Percentiles rank a stretch among this genome's conserved stretches.
Evolutionary conservation across 1,284 basidiomycete species (phyloP).

Genomic region (Pseudozyma pruni): DNA sequence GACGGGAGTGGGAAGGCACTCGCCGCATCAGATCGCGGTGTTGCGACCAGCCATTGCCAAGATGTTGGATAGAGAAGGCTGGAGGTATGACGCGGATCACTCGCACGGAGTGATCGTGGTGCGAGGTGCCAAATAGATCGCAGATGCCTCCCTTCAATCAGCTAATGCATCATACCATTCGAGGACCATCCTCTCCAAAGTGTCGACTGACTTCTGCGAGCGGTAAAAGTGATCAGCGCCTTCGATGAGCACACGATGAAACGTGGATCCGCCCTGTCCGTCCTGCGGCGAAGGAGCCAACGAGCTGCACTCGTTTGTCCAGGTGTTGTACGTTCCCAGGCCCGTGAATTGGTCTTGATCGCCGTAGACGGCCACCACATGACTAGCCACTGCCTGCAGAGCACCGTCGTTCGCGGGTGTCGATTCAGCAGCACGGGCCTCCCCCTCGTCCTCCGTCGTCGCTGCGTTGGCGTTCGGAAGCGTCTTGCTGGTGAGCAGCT

Average conservation of each 20-base stretch:
- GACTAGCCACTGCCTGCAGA: conserved; percentile 25
- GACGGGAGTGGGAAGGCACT: conserved; percentile 68
- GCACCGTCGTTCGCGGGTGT: conserved; percentile 23
- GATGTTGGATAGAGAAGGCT: conserved; percentile 65
- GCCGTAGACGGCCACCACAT: conserved; percentile 40
- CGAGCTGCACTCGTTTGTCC: conserved; percentile 19
- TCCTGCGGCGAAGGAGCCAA: conserved; percentile 10
- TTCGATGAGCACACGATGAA: conserved; percentile 29
- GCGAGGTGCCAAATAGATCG: conserved; percentile 37
- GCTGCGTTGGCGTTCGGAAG: not conserved
- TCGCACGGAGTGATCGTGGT: conserved; percentile 43
- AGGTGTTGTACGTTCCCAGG: conserved; percentile 24
- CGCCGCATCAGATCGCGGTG: conserved; percentile 63
- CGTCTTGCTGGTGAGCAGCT: conserved; percentile 11
- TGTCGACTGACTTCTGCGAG: conserved; percentile 14
- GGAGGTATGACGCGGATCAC: conserved; percentile 57
- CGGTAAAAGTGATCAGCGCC: conserved; percentile 48
- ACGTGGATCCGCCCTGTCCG: conserved; percentile 17
- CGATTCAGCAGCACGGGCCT: conserved; percentile 10
- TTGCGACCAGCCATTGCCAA: conserved; percentile 65
- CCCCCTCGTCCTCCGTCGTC: conserved; percentile 10
- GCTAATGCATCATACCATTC: conserved; percentile 30
- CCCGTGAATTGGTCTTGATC: conserved; percentile 49
- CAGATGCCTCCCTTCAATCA: conserved; percentile 5
- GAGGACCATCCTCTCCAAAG: conserved; percentile 21